Percentiles rank a stretch among this genome's conserved stretches.
Conservation (phyloP, 345 rosid genomes). For the Lepidium didymum region DNA sequence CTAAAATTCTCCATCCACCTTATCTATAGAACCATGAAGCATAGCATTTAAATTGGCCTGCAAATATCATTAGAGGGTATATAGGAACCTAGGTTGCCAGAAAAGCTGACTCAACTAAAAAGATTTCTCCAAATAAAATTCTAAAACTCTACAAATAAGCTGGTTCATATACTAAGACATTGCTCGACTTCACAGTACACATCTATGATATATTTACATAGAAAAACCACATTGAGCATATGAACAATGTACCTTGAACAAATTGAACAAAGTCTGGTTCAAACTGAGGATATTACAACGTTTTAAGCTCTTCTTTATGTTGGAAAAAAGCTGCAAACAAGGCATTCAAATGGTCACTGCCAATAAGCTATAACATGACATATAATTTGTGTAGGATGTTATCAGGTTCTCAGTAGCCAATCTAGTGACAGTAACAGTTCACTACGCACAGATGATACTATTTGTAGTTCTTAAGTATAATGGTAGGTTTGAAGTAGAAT, state of each 20-base stretch:
- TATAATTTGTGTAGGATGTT: background rate
- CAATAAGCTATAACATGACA: background rate
- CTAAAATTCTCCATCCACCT: background rate
- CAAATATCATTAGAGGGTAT: background rate
- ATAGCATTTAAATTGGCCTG: background rate
- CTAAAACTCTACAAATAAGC: background rate
- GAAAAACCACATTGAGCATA: background rate
- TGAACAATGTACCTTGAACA: conserved; percentile 65
- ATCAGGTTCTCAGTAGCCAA: background rate
- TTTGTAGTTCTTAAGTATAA: background rate
- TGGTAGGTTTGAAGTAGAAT: background rate
- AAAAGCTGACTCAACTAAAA: conserved; percentile 9
- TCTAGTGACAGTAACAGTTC: background rate
- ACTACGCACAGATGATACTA: background rate
- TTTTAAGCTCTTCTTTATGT: conserved; percentile 95
- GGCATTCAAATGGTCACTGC: background rate
- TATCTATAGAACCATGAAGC: background rate
- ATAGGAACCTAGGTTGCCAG: background rate
- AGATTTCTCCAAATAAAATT: conserved; percentile 3
- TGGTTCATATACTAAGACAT: conserved; percentile 5
- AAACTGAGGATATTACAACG: conserved; percentile 87
- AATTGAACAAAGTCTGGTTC: conserved; percentile 74
- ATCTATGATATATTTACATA: background rate
- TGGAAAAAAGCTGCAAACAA: conserved; percentile 63
- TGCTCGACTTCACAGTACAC: background rate